Conservation (phyloP, 1,284 basidiomycete genomes). For the Afroboletus lepidellus region DNA sequence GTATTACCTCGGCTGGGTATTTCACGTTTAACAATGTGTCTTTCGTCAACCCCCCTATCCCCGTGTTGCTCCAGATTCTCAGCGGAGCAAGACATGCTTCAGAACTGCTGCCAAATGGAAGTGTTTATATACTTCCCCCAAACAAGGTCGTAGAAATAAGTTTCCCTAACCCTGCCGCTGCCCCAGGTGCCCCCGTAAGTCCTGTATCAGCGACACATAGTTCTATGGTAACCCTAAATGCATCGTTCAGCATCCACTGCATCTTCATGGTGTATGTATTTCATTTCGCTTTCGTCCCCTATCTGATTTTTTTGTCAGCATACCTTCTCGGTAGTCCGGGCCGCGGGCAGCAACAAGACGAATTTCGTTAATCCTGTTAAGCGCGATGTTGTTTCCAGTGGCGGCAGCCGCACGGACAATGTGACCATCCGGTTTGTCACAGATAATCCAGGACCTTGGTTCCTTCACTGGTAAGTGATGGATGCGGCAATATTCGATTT, state of each 20-base stretch:
- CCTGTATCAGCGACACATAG: neutral
- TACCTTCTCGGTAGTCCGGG: constrained; percentile 26
- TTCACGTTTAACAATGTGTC: constrained; percentile 17
- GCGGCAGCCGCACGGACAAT: constrained; percentile 26
- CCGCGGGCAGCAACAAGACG: constrained; percentile 13
- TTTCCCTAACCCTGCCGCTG: constrained; percentile 19
- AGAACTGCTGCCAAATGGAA: constrained; percentile 31
- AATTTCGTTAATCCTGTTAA: constrained; percentile 10
- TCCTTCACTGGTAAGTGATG: constrained; percentile 14
- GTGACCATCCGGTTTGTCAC: constrained; percentile 46
- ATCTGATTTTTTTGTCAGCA: constrained; percentile 14
- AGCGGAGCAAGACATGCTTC: constrained; percentile 31
- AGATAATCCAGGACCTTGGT: constrained; percentile 42
- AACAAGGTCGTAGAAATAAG: constrained; percentile 38
- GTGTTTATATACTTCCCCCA: constrained; percentile 30
- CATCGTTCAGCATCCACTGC: constrained; percentile 30
- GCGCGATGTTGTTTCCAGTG: constrained; percentile 27
- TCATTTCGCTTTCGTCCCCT: neutral
- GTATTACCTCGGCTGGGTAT: neutral
- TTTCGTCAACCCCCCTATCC: constrained; percentile 25
- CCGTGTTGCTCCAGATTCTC: constrained; percentile 41
- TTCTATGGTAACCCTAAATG: constrained; percentile 1
- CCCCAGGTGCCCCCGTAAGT: constrained; percentile 37
- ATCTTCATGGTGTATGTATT: constrained; percentile 35
- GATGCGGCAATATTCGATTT: neutral